Conservation (phyloP, 1,284 basidiomycete species). For the Naganishia sp. region DNA sequence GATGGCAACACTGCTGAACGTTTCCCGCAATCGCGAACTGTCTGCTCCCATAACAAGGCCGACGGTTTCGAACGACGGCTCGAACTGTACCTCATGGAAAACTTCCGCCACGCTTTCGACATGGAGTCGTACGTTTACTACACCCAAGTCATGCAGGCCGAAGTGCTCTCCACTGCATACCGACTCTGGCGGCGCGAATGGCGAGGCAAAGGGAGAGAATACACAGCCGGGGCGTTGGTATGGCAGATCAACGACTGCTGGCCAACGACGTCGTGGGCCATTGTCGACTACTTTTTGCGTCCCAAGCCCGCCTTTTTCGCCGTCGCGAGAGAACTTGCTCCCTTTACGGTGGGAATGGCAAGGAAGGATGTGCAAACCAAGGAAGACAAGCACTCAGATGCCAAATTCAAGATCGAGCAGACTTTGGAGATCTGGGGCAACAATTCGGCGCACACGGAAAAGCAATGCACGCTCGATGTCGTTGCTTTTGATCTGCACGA, state of each 20-base stretch:
- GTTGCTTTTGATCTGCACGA: slow-evolving; percentile 64
- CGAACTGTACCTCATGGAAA: slow-evolving; percentile 86
- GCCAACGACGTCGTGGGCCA: slow-evolving; percentile 77
- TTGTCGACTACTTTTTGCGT: slow-evolving; percentile 73
- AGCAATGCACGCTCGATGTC: slow-evolving; percentile 65
- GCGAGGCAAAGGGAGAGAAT: slow-evolving; percentile 68
- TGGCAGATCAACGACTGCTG: slow-evolving; percentile 84
- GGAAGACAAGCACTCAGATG: slow-evolving; percentile 63
- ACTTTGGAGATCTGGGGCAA: slow-evolving; percentile 77
- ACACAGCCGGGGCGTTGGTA: slow-evolving; percentile 73
- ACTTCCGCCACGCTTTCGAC: slow-evolving; percentile 77
- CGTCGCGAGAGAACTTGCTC: slow-evolving; percentile 68
- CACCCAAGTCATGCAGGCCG: slow-evolving; percentile 81
- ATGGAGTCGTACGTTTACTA: slow-evolving; percentile 81
- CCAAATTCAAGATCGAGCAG: slow-evolving; percentile 65
- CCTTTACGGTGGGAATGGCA: slow-evolving; percentile 69
- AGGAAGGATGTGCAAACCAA: slow-evolving; percentile 68
- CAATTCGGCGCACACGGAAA: slow-evolving; percentile 67
- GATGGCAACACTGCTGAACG: slow-evolving; percentile 68
- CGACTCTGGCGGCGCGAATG: slow-evolving; percentile 75
- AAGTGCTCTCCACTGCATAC: slow-evolving; percentile 71
- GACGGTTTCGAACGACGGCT: slow-evolving; percentile 57
- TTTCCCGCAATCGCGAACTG: slow-evolving; percentile 80
- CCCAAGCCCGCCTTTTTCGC: slow-evolving; percentile 74
- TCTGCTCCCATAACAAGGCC: slow-evolving; percentile 85